Evolutionary conservation across 352 stramenopile genomes (phyloP), one percentile per base, ranked within the genome.

Genomic region (Globisporangium camurandrum): DNA sequence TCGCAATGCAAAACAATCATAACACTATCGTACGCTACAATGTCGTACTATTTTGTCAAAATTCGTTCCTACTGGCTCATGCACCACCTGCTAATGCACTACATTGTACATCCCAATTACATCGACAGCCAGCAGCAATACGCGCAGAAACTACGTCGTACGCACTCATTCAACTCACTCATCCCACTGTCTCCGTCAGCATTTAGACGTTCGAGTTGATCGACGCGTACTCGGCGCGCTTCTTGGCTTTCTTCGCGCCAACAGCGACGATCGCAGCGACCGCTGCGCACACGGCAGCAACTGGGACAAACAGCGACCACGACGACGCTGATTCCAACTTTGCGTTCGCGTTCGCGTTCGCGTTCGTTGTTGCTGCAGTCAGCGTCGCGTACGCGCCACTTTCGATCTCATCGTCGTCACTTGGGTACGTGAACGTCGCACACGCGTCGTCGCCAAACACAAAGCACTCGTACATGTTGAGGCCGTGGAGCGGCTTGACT

Each of bases 401-500:
- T 38, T 74, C 61, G 39, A 83, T 64, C 65, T 88, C 80, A 14
- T 88, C 66, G 26, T 76, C 66, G 54, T 92, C 77, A 2, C 70
- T 46, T 2, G 77, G 80, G 70, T 89, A 91, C 47, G 54, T 36
- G 54, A 91, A 86, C 30, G 48, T 61, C 37, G 56, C 64, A 53
- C 77, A 89, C 17, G 56, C 48, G 0, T 69, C 68, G 9, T 84
- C 67, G 16, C 76, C 74, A 33, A 69, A 78, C 37, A 95, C 67
- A 69, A 95, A 93, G 54, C 77, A 85, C 55, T 94, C 74, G 43
- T 92, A 86, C 49, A 94, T 76, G 60, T 84, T 65, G 31, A 90
- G 70, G 9, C 73, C 74, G 46, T 86, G 76, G n/a, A 86, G 62
- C 26, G 83, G 83, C 26, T 79, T 77, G 43, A 88, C 76, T 0